Base-by-base conservation (phyloP, 2,329 filamentous ascomycete genomes). In the Tolypocladium sp. region DNA sequence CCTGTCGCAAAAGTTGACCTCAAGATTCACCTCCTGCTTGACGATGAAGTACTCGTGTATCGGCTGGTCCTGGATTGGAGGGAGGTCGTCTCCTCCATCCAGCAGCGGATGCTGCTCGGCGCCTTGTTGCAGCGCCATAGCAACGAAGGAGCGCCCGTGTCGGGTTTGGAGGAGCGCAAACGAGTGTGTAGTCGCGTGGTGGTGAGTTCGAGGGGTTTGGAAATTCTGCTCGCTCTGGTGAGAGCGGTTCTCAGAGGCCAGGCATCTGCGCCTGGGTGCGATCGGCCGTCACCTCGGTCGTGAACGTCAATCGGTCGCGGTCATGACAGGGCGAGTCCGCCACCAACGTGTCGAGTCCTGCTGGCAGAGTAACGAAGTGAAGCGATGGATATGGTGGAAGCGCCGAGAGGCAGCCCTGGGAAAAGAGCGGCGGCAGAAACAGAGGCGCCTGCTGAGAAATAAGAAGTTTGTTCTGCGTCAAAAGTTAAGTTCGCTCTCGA, bases 1-100 rank as follows among this genome's bases (percentile, higher is more conserved):
- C 73, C 87, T 88, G 58, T 83, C 84, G 63, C 83, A 81, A 71
- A 99, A 95, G 75, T 96, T 90, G 70, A 99, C 80, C 67, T 97
- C 92, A 61, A 99, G 80, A 67, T 92, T 88, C 56, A 99, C 87
- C 71, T 90, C 90, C 75, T 97, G 93, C 74, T 92, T 88, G 58
- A 91, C 81, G 60, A 97, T 77, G 46, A 81, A 77, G 59, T 76
- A 78, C 33, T 76, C 73, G 20, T 74, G 71, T 3, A 76, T 65
- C 5, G 72, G 69, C 10, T 63, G 61, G 61, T 77, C 75, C 56
- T 73, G 63, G 38, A 72, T 64, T 7, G 71, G 71, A 12, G 68
- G 67, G 7, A 73, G 59, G 52, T 68, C 69, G 57, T 73, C 71
- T 25, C 71, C 67, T 37, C 68, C 61, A 40, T 70, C 67, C 27